Percentiles rank a stretch among this genome's conserved stretches.
Evolutionary conservation across 2,329 filamentous ascomycete genomes (phyloP).

Genomic region (Tolypocladium tropicale): DNA sequence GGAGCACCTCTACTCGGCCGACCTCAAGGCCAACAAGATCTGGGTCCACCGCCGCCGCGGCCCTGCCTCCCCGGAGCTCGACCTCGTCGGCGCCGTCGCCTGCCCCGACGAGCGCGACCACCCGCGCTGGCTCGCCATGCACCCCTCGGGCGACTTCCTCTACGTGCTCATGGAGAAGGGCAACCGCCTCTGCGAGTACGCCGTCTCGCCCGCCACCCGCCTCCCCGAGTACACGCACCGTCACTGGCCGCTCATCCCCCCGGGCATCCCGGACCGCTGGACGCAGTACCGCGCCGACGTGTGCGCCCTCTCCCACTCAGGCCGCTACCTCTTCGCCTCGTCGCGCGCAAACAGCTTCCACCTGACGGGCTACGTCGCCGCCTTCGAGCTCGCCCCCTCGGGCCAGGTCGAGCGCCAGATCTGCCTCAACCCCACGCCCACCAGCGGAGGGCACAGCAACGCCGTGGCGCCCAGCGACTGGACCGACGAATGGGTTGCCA

Average conservation of each 20-base stretch:
- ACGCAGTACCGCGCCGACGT: conserved; percentile 77
- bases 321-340: conserved; percentile 72
- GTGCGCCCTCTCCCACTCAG: conserved; percentile 59
- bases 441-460: conserved; percentile 80
- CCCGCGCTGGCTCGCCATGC: conserved; percentile 80
- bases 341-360: conserved; percentile 67
- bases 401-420: conserved; percentile 71
- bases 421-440: conserved; percentile 73
- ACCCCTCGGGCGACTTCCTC: conserved; percentile 65
- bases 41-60: conserved; percentile 71
- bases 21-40: conserved; percentile 67
- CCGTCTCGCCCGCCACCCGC: conserved; percentile 63
- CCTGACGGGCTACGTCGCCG: conserved; percentile 73
- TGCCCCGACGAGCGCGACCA: conserved; percentile 65
- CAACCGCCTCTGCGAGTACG: conserved; percentile 72
- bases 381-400: conserved; percentile 58
- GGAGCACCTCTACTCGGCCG: conserved; percentile 68
- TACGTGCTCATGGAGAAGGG: conserved; percentile 88
- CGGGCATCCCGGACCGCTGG: conserved; percentile 46
- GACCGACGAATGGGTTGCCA: conserved; percentile 80
- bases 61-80: conserved; percentile 30
- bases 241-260: conserved; percentile 69
- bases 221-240: conserved; percentile 71
- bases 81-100: conserved; percentile 61
- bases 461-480: conserved; percentile 77